These are phyloP conservation scores for Scenedesmus sp. DNA, from an alignment of 163 green algal species.

Conservation along the genomic window DNA sequence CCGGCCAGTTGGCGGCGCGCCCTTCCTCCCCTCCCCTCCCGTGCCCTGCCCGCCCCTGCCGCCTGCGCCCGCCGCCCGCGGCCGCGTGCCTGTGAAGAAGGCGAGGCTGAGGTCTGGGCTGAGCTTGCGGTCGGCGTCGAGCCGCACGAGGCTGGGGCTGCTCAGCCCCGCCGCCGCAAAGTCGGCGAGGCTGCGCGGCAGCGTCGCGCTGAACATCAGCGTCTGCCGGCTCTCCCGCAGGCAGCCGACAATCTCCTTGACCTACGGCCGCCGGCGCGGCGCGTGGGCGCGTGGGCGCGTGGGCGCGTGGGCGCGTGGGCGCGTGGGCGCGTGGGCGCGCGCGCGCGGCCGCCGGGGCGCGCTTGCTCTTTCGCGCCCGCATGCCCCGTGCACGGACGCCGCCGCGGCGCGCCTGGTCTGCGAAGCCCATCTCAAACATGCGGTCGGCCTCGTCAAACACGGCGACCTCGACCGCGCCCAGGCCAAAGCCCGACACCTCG, in stretches of 20 bases:
- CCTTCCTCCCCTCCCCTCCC: no score
- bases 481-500: constrained; percentile 88
- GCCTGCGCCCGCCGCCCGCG: no score
- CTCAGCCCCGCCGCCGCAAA: constrained; percentile 93
- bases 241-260: constrained; percentile 75
- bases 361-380: no score
- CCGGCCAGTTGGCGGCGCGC: no score
- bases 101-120: constrained; percentile 82
- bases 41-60: no score
- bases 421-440: constrained; percentile 99
- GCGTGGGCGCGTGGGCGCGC: no score
- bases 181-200: constrained; percentile 91
- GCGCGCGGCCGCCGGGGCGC: no score
- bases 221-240: constrained; percentile 85
- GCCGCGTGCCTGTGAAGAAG: constrained; percentile 91
- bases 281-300: no score
- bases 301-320: no score
- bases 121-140: constrained; percentile 94
- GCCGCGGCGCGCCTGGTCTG: constrained; percentile 74
- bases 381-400: no score
- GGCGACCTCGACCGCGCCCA: constrained; percentile 81
- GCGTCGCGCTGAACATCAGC: constrained; percentile 95
- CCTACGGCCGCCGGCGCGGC: no score
- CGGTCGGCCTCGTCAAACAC: constrained; percentile 98
- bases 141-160: constrained; percentile 89